These are phyloP conservation scores for Trichoderma virens DNA, from an alignment of 495 filamentous ascomycete genomes.

Conservation along the genomic window DNA sequence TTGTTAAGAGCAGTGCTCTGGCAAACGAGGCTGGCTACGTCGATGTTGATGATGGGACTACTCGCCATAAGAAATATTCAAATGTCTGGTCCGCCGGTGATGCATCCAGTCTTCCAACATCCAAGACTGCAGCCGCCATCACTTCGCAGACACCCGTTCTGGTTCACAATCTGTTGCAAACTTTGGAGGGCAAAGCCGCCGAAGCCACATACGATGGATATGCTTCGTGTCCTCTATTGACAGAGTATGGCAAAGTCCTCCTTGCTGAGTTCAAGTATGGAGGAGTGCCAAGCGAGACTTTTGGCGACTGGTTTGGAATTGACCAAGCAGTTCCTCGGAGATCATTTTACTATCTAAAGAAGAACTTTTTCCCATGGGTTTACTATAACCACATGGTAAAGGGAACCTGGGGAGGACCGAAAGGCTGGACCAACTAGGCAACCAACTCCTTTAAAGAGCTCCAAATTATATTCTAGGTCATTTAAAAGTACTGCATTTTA, in stretches of 20 bases:
- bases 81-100: slow-evolving; percentile 68
- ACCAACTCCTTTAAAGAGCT: background rate
- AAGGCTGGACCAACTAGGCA: slow-evolving; percentile 32
- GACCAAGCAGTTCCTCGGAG: slow-evolving; percentile 49
- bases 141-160: slow-evolving; percentile 56
- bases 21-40: slow-evolving; percentile 57
- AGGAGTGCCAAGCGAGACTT: slow-evolving; percentile 64
- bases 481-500: background rate
- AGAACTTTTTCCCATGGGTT: slow-evolving; percentile 65
- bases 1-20: slow-evolving; percentile 49
- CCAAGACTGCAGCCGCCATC: slow-evolving; percentile 62
- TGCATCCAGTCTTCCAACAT: slow-evolving; percentile 57
- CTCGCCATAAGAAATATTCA: slow-evolving; percentile 51
- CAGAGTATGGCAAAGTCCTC: slow-evolving; percentile 58
- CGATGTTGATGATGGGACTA: slow-evolving; percentile 53
- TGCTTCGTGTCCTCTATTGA: slow-evolving; percentile 60
- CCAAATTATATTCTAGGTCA: background rate
- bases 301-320: slow-evolving; percentile 45
- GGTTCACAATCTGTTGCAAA: slow-evolving; percentile 45
- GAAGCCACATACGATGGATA: slow-evolving; percentile 56
- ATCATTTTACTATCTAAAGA: slow-evolving; percentile 59
- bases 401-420: slow-evolving; percentile 55
- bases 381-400: slow-evolving; percentile 52
- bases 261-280: slow-evolving; percentile 68
- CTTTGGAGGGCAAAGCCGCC: slow-evolving; percentile 47